These are phyloP conservation scores for Aspergillus neoniger DNA, from an alignment of 2,329 filamentous ascomycete genomes.

Conservation along the genomic window DNA sequence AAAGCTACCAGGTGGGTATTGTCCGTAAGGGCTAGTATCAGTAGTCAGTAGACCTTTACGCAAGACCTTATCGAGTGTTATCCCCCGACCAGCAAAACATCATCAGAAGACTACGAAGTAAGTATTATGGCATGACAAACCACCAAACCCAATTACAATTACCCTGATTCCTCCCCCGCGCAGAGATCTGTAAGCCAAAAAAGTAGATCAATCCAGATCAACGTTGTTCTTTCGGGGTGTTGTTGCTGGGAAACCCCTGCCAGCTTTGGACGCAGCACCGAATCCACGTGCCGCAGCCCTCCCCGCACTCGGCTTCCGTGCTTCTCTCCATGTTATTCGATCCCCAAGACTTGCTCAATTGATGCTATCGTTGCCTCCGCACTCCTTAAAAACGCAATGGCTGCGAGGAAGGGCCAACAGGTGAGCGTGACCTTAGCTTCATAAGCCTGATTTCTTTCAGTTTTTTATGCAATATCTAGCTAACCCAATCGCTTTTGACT, in stretches of 20 bases:
- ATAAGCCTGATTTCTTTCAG: not conserved
- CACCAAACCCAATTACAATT: not conserved
- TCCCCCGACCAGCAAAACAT: too few relatives aligned
- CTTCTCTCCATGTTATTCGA: not conserved
- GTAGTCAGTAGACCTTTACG: not conserved
- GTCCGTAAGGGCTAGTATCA: not conserved
- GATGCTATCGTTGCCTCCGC: conserved; percentile 17
- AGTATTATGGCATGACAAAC: not conserved
- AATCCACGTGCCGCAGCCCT: not conserved
- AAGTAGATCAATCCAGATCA: too few relatives aligned
- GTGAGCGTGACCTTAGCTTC: conserved; percentile 49
- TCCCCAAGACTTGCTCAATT: conserved; percentile 18
- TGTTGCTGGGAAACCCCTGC: not conserved
- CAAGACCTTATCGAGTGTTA: not conserved
- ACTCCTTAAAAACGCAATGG: conserved; percentile 31
- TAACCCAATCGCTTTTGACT: conserved; percentile 13
- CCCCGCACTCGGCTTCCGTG: conserved; percentile 3
- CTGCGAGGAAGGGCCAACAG: conserved; percentile 64
- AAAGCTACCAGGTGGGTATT: not conserved
- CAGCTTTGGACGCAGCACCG: not conserved
- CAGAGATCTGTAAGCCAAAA: not conserved
- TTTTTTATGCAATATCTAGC: conserved; percentile 5
- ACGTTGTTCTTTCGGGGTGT: not conserved
- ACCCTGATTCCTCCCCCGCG: not conserved
- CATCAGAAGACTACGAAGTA: not conserved